These are phyloP conservation scores for Bruguiera gymnorhiza DNA, from an alignment of 345 rosid genomes.

Conservation along the genomic window DNA sequence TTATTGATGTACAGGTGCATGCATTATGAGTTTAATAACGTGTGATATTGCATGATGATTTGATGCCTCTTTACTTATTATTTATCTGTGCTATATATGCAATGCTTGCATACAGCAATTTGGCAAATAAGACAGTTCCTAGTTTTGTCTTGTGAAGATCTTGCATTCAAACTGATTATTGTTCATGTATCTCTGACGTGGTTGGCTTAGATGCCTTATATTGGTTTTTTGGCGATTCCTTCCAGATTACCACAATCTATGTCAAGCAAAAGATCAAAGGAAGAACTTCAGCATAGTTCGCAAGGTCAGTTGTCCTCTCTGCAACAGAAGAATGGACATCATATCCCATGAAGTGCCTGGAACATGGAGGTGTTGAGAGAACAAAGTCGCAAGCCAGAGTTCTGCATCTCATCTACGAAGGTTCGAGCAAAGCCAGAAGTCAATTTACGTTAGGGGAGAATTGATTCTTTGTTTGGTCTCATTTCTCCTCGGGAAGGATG, in stretches of 20 bases:
- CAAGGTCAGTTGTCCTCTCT: slow-evolving; percentile 10
- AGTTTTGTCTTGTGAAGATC: no score
- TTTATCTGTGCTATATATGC: no score
- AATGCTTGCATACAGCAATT: no score
- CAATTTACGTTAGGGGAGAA: slow-evolving; percentile 7
- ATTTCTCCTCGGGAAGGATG: slow-evolving; percentile 12
- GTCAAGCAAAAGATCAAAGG: slow-evolving; percentile 33
- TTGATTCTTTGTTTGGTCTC: neutral
- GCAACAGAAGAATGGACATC: slow-evolving; percentile 29
- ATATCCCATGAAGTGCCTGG: slow-evolving; percentile 12
- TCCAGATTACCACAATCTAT: slow-evolving; percentile 28
- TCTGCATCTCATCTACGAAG: slow-evolving; percentile 14
- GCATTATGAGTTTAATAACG: no score
- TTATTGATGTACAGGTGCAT: no score
- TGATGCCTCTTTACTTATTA: no score
- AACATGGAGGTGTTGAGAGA: neutral
- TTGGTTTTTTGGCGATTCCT: neutral
- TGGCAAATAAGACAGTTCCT: no score
- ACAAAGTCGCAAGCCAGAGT: neutral
- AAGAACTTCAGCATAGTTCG: slow-evolving; percentile 18
- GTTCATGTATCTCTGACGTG: neutral
- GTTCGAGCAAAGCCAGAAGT: slow-evolving; percentile 2
- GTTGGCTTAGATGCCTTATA: neutral
- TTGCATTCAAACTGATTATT: no score
- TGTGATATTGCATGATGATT: no score